A percentile compares a stretch with the other conserved stretches of the same genome.
Conservation (phyloP, 2,329 filamentous ascomycete species). For the Phoma sp. region DNA sequence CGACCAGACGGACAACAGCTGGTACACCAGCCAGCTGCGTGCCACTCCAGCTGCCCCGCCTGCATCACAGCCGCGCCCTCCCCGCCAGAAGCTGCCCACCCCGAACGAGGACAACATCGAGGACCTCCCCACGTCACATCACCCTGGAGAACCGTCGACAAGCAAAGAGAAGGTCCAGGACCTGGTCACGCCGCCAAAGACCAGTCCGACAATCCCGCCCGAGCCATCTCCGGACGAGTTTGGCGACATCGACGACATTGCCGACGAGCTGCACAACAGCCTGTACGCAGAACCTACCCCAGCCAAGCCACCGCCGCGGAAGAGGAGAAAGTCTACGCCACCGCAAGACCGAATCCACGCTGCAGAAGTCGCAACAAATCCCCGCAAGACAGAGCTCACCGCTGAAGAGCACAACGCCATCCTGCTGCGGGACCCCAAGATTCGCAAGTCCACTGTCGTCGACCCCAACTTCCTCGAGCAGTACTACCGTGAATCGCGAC, state of each 20-base stretch:
- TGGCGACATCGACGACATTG: constrained; percentile 1
- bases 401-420: constrained; percentile 92
- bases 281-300: constrained; percentile 33
- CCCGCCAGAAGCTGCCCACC: constrained; percentile 34
- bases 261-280: constrained; percentile 29
- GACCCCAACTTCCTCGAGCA: constrained; percentile 94
- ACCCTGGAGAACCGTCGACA: constrained; percentile 40
- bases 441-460: constrained; percentile 87
- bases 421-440: constrained; percentile 81
- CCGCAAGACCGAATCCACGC: constrained; percentile 13
- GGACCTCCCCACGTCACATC: constrained; percentile 40
- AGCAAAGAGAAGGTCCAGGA: constrained; percentile 18
- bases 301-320: constrained; percentile 10
- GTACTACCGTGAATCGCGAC: constrained; percentile 91
- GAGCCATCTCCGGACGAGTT: constrained; percentile 14
- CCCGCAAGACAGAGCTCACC: constrained; percentile 61
- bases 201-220: constrained; percentile 31
- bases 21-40: constrained; percentile 78
- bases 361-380: constrained; percentile 13
- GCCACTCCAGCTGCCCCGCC: constrained; percentile 28
- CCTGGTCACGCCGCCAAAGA: constrained; percentile 42
- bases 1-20: constrained; percentile 82
- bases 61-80: constrained; percentile 38
- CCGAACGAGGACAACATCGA: constrained; percentile 37
- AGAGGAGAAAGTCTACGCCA: constrained; percentile 6